Evolutionary conservation across 1,139 yeast genomes (phyloP).

Genomic region (Pneumocystis sp.): DNA sequence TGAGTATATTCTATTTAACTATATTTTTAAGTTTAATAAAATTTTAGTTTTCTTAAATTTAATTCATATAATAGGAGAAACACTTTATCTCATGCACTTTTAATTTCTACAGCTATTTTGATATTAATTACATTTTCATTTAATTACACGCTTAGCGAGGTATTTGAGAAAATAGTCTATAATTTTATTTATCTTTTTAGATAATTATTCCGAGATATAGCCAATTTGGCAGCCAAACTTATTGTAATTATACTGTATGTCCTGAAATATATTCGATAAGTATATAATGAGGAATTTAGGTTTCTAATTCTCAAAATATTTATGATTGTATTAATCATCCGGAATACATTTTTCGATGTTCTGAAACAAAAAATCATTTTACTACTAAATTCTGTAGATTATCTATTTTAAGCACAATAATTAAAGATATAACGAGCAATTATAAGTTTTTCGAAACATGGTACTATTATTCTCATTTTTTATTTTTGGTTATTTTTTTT

Average conservation of each 20-base stretch:
- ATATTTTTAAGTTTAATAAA: neutral
- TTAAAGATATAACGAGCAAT: neutral
- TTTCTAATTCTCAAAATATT: neutral
- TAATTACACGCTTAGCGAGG: neutral
- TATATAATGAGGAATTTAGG: neutral
- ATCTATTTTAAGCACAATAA: neutral
- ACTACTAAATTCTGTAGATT: neutral
- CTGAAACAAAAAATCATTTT: neutral
- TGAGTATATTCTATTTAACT: neutral
- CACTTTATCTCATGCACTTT: neutral
- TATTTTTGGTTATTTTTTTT: neutral
- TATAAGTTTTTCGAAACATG: neutral
- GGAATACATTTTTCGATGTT: neutral
- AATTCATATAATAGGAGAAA: neutral
- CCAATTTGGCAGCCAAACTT: neutral
- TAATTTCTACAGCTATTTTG: neutral
- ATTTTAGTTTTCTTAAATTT: neutral
- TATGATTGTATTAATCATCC: neutral
- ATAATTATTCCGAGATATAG: neutral
- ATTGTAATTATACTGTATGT: neutral
- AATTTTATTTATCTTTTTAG: neutral
- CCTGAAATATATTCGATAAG: neutral
- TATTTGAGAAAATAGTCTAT: neutral
- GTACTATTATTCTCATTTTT: neutral
- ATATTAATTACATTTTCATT: neutral